Evolutionary conservation across 1,139 yeast species (phyloP).

Genomic region (Candida buenavistaensis): DNA sequence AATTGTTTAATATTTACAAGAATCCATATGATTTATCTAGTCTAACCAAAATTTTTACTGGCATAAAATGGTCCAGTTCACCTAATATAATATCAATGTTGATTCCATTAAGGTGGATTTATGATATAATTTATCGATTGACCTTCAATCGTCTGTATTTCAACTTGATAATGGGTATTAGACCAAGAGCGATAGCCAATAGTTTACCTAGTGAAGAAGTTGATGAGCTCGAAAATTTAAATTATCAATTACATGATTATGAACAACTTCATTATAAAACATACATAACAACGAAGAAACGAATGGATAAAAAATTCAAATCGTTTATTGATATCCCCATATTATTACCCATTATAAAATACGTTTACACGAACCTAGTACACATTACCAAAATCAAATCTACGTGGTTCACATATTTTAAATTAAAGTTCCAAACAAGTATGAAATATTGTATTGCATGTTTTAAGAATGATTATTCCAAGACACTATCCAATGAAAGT

Average conservation of each 20-base stretch:
- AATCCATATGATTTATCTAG: slow-evolving; percentile 5
- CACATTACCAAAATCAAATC: slow-evolving; percentile 12
- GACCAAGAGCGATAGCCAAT: slow-evolving; percentile 42
- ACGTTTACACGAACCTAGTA: slow-evolving; percentile 13
- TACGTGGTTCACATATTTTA: slow-evolving; percentile 14
- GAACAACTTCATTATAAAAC: slow-evolving; percentile 1
- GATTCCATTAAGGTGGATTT: slow-evolving; percentile 39
- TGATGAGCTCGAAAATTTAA: slow-evolving; percentile 27
- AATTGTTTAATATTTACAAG: slow-evolving; percentile 1
- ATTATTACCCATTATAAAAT: slow-evolving; percentile 10
- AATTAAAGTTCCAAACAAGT: slow-evolving; percentile 15
- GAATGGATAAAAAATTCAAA: not conserved
- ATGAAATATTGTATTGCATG: slow-evolving; percentile 33
- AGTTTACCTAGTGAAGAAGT: slow-evolving; percentile 25
- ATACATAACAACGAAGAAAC: slow-evolving; percentile 1
- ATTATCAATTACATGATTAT: slow-evolving; percentile 11
- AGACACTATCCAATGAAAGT: slow-evolving; percentile 24
- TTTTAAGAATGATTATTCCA: slow-evolving; percentile 36
- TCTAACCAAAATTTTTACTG: slow-evolving; percentile 13
- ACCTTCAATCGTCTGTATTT: slow-evolving; percentile 50
- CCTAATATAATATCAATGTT: slow-evolving; percentile 34
- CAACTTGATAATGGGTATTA: slow-evolving; percentile 26
- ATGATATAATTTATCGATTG: slow-evolving; percentile 38
- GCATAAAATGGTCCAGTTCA: slow-evolving; percentile 31
- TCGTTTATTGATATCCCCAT: not conserved